Evolutionary conservation across 495 filamentous ascomycete species (phyloP).

Genomic region (Xylona heveae): DNA sequence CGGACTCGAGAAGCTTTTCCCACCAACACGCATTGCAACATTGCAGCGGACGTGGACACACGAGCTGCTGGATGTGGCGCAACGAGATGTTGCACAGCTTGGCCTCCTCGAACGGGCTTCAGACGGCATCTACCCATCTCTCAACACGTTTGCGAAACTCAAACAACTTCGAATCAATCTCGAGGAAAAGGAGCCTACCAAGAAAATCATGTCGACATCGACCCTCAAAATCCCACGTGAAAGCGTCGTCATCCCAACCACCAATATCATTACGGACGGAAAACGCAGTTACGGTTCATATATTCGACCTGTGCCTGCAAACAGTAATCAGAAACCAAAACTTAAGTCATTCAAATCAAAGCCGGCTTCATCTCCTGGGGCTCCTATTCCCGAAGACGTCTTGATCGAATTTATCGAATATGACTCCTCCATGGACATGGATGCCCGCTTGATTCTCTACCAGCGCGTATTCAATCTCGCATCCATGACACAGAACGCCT

Average conservation of each 20-base stretch:
- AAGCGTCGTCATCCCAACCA: too few relatives aligned
- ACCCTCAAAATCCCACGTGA: conserved; percentile 11
- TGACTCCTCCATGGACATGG: conserved; percentile 13
- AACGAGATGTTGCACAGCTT: conserved; percentile 11
- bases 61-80: conserved; percentile 13
- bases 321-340: too few relatives aligned
- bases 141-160: conserved; percentile 14
- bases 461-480: conserved; percentile 18
- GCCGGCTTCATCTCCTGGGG: conserved; percentile 1
- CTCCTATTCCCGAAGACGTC: conserved; percentile 7
- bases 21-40: conserved; percentile 12
- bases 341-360: too few relatives aligned
- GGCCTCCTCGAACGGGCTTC: conserved; percentile 15
- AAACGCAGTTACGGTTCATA: conserved; percentile 9
- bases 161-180: conserved; percentile 19
- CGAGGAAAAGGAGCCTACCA: conserved; percentile 11
- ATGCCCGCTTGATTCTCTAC: conserved; percentile 12
- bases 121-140: conserved; percentile 13
- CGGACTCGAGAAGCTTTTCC: conserved; percentile 17
- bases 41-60: conserved; percentile 16
- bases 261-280: conserved; percentile 3
- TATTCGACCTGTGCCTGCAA: conserved; percentile 5
- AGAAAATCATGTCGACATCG: conserved; percentile 13
- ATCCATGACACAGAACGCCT: conserved; percentile 16
- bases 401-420: conserved; percentile 18